A percentile compares a stretch with the other conserved stretches of the same genome.
These are phyloP conservation scores for Candida tibetensis DNA, from an alignment of 805 yeast species.

Conservation along the genomic window DNA sequence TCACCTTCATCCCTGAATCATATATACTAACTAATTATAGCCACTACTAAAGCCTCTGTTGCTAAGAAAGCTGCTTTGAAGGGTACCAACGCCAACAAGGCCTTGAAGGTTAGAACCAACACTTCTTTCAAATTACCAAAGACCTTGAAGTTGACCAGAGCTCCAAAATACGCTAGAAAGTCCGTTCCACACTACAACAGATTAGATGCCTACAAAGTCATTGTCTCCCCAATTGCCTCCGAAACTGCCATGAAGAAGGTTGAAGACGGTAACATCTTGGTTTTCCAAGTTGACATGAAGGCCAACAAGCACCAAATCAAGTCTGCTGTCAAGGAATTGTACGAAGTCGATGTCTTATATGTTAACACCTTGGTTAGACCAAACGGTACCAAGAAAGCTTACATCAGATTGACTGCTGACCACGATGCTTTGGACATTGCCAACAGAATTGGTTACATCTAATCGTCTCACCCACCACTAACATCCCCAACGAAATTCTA, in stretches of 20 bases:
- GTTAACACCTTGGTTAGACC: conserved; percentile 98
- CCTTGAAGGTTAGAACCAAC: conserved; percentile 88
- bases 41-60: conserved; percentile 81
- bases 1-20: too few relatives aligned
- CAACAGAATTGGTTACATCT: conserved; percentile 99
- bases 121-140: conserved; percentile 97
- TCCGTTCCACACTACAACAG: conserved; percentile 97
- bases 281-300: conserved; percentile 95
- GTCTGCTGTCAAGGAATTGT: conserved; percentile 96
- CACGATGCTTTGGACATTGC: conserved; percentile 99
- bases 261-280: conserved; percentile 98
- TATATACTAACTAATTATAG: conserved; percentile 35
- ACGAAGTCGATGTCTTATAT: conserved; percentile 90
- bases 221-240: conserved; percentile 92
- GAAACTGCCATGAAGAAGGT: conserved; percentile 99
- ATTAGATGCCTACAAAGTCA: conserved; percentile 91
- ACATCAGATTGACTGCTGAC: conserved; percentile 97
- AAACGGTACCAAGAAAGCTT: conserved; percentile 99
- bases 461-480: conserved; percentile 30
- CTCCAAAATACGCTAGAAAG: conserved; percentile 94
- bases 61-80: conserved; percentile 99
- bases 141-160: conserved; percentile 90
- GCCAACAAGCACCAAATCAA: conserved; percentile 99
- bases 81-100: conserved; percentile 92
- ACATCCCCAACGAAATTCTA: conserved; percentile 10